A percentile compares a stretch with the other conserved stretches of the same genome.
These are phyloP conservation scores for Austroboletus sp. DNA, from an alignment of 1,284 basidiomycete genomes.

Conservation along the genomic window DNA sequence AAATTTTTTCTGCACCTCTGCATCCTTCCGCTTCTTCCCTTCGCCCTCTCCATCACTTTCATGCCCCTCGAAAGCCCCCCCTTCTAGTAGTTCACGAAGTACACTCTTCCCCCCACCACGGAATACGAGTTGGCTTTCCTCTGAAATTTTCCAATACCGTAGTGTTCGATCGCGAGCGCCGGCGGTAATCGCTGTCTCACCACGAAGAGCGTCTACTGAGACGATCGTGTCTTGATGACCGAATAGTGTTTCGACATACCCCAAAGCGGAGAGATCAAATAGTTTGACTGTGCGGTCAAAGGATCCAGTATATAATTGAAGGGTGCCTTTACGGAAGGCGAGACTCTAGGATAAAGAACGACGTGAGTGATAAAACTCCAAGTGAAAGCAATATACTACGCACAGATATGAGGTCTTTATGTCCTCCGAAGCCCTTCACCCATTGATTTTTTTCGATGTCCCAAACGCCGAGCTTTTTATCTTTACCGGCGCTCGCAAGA, in stretches of 20 bases:
- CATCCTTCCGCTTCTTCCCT: conserved; percentile 36
- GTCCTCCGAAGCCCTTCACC: conserved; percentile 74
- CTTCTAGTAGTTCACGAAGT: conserved; percentile 75
- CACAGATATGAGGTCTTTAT: conserved; percentile 82
- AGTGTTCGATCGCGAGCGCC: conserved; percentile 89
- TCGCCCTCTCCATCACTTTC: conserved; percentile 46
- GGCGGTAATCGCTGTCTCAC: conserved; percentile 80
- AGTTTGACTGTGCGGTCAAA: conserved; percentile 90
- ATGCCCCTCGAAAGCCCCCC: conserved; percentile 47
- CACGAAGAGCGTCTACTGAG: conserved; percentile 71
- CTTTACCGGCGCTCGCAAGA: conserved; percentile 82
- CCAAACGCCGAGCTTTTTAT: conserved; percentile 80
- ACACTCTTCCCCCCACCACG: conserved; percentile 82
- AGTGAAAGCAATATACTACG: conserved; percentile 29
- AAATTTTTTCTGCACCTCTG: conserved; percentile 47
- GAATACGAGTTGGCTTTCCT: conserved; percentile 94
- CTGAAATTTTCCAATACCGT: conserved; percentile 94
- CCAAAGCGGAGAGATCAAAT: conserved; percentile 63
- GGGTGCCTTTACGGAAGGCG: conserved; percentile 76
- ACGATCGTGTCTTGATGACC: conserved; percentile 91
- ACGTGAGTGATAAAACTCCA: background rate
- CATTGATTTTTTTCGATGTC: conserved; percentile 66
- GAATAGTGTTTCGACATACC: conserved; percentile 94
- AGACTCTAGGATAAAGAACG: conserved; percentile 45
- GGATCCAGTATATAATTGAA: conserved; percentile 83